Base-by-base conservation (phyloP, 148 eudicot genomes). In the Heliamphora exappendiculata region DNA sequence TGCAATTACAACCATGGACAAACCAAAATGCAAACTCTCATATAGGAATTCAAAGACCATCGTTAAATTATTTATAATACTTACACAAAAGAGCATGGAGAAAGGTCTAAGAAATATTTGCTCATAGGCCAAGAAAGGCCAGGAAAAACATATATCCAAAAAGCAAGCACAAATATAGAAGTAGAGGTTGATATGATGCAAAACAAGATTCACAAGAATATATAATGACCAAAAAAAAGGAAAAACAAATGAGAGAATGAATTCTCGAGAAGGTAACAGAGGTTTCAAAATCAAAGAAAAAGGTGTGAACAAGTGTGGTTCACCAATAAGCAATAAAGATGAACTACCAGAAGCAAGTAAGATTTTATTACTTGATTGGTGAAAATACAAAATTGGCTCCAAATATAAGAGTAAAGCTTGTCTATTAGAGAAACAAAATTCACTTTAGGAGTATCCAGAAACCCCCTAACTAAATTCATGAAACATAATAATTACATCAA, bases 401-500 rank as follows among this genome's bases (percentile, higher is more conserved):
- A 37, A 73, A 31, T 42, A 19, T 29, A 5, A 17, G 19, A 73
- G 41, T 63, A 36, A 31, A 58, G 59, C 62, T 41, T 41, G 67
- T 12, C 13, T n/a, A 33, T n/a, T 16, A 53, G 29, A 49, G 33
- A 78, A 72, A 55, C 14, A 8, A 10, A 68, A 72, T 36, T 70
- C 57, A 78, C 3, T 37, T 24, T 53, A 9, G 17, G 65, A 62
- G n/a, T 26, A 71, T 58, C 34, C 41, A n/a, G 47, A 74, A 2
- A 7, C 33, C 26, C 31, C 31, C 17, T 31, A 20, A 42, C 45
- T 16, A 29, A 36, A 39, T 9, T 37, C 68, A 74, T 34, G 50
- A 71, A 53, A 74, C 42, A 64, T 10, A 39, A 62, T 26, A 34
- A 29, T 39, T 66, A 57, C 29, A 81, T 22, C 20, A 36, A 50